These are phyloP conservation scores for Epichloe baconii DNA, from an alignment of 2,329 filamentous ascomycete genomes.

Conservation along the genomic window DNA sequence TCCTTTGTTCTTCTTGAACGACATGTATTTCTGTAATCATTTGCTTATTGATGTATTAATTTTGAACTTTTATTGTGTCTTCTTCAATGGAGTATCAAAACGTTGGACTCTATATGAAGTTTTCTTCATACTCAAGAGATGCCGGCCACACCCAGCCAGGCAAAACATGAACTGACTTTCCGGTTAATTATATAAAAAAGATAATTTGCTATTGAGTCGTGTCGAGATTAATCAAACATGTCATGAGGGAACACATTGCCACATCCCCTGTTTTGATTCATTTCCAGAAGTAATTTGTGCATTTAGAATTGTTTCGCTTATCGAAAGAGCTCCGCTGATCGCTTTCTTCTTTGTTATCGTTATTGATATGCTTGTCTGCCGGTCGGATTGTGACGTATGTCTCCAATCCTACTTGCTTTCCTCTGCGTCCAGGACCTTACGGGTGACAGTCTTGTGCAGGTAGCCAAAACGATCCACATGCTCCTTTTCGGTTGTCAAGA, in stretches of 20 bases:
- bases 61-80: no score
- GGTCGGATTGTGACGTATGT: slow-evolving; percentile 22
- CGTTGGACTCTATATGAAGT: no score
- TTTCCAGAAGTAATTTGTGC: slow-evolving; percentile 29
- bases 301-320: slow-evolving; percentile 10
- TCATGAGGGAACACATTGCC: neutral
- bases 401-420: slow-evolving; percentile 26
- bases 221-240: neutral
- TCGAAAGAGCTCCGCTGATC: neutral
- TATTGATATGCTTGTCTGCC: slow-evolving; percentile 12
- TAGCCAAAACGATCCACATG: slow-evolving; percentile 31
- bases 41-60: no score
- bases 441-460: slow-evolving; percentile 27
- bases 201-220: no score
- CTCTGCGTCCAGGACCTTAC: slow-evolving; percentile 26
- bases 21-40: no score
- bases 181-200: no score
- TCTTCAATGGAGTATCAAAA: no score
- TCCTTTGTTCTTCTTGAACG: no score
- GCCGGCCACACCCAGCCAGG: no score
- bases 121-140: no score
- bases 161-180: no score
- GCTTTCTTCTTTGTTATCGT: slow-evolving; percentile 5
- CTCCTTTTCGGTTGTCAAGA: slow-evolving; percentile 24
- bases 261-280: slow-evolving; percentile 8